These are phyloP conservation scores for Hymenoscyphus infarciens DNA, from an alignment of 2,329 filamentous ascomycete species.

Conservation along the genomic window DNA sequence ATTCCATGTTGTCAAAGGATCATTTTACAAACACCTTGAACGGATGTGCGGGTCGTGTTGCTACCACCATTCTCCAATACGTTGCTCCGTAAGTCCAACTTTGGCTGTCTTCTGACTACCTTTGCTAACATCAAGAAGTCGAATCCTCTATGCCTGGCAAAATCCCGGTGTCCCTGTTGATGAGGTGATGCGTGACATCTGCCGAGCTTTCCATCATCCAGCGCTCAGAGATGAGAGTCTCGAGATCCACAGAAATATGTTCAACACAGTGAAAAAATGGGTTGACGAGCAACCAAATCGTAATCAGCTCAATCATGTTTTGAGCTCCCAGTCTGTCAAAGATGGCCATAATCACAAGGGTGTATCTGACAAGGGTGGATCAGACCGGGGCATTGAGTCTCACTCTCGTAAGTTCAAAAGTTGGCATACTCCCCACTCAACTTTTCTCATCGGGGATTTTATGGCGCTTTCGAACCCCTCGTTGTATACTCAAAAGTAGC, in stretches of 20 bases:
- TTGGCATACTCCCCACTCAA: background rate
- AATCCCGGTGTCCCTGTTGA: slow-evolving; percentile 78
- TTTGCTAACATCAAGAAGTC: slow-evolving; percentile 42
- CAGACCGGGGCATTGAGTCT: slow-evolving; percentile 24
- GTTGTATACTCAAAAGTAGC: no score
- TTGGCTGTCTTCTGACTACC: slow-evolving; percentile 37
- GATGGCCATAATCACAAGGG: slow-evolving; percentile 74
- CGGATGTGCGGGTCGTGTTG: slow-evolving; percentile 70
- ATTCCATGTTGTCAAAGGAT: slow-evolving; percentile 80
- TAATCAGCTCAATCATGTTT: slow-evolving; percentile 65
- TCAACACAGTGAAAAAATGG: slow-evolving; percentile 79
- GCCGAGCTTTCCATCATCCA: slow-evolving; percentile 87
- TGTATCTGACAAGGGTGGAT: slow-evolving; percentile 32
- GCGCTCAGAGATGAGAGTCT: slow-evolving; percentile 70
- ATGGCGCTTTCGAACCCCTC: no score
- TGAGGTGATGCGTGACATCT: slow-evolving; percentile 77
- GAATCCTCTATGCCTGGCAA: slow-evolving; percentile 90
- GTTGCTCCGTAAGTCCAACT: slow-evolving; percentile 67
- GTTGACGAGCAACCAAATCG: slow-evolving; percentile 65
- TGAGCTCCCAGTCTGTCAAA: slow-evolving; percentile 80
- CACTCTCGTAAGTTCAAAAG: slow-evolving; percentile 26
- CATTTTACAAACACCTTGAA: slow-evolving; percentile 80
- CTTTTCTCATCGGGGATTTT: no score
- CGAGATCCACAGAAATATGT: slow-evolving; percentile 88
- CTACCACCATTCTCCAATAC: slow-evolving; percentile 76